These are phyloP conservation scores for Nothophytophthora sp. DNA, from an alignment of 352 stramenopile genomes.

Conservation along the genomic window DNA sequence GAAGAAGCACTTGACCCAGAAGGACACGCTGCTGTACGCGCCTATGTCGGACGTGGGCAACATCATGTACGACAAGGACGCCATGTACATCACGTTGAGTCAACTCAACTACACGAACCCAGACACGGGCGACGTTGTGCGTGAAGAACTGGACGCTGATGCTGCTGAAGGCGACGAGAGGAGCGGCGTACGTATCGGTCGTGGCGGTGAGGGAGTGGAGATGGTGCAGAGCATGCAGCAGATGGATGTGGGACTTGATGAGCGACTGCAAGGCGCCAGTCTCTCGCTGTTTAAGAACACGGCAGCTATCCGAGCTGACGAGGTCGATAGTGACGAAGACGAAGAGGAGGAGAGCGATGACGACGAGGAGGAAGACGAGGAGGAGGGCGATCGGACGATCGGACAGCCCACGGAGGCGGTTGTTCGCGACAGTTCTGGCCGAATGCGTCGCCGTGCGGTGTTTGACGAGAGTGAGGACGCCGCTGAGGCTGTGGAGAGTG, in stretches of 20 bases:
- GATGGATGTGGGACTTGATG: conserved; percentile 91
- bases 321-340: conserved; percentile 72
- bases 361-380: conserved; percentile 56
- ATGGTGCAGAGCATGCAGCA: conserved; percentile 96
- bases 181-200: conserved; percentile 35
- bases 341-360: conserved; percentile 53
- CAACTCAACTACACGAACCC: conserved; percentile 95
- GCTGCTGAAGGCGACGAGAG: conserved; percentile 8
- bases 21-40: conserved; percentile 92
- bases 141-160: conserved; percentile 54
- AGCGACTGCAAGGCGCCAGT: conserved; percentile 93
- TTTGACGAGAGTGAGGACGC: conserved; percentile 64
- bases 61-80: conserved; percentile 99
- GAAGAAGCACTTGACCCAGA: conserved; percentile 92
- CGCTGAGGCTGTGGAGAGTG: conserved; percentile 15
- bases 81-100: conserved; percentile 98
- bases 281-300: conserved; percentile 97
- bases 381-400: conserved; percentile 40
- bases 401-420: conserved; percentile 68
- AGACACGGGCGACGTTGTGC: conserved; percentile 73
- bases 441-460: conserved; percentile 75
- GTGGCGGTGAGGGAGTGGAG: conserved; percentile 85
- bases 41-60: conserved; percentile 95
- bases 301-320: conserved; percentile 77
- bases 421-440: conserved; percentile 67